These are phyloP conservation scores for Fagopyrum homotropicum DNA, from an alignment of 148 eudicot genomes.

Conservation along the genomic window DNA sequence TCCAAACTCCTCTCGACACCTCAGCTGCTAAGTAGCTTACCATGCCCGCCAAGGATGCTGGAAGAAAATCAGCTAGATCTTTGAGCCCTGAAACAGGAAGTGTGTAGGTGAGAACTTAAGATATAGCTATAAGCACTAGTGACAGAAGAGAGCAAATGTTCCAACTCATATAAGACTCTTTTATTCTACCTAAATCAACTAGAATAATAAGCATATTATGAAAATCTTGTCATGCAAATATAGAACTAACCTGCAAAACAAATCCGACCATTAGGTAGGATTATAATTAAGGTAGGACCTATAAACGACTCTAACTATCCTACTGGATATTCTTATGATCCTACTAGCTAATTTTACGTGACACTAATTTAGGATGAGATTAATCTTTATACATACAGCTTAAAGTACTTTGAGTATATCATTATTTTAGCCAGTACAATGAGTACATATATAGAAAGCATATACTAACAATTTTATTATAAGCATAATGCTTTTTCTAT, in stretches of 20 bases:
- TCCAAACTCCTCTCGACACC: conserved; percentile 34
- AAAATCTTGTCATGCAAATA: too few relatives aligned
- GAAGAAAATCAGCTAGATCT: conserved; percentile 33
- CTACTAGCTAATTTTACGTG: not conserved
- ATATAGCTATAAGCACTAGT: not conserved
- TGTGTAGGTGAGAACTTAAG: not conserved
- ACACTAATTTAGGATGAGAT: not conserved
- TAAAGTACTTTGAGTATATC: too few relatives aligned
- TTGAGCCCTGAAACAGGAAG: conserved; percentile 25
- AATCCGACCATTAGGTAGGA: not conserved
- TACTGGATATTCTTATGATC: not conserved
- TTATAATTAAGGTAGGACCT: not conserved
- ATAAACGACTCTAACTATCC: not conserved
- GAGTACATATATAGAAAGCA: too few relatives aligned
- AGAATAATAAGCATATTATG: not conserved
- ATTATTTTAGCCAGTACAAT: not conserved
- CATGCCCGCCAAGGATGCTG: conserved; percentile 32
- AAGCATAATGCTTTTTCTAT: too few relatives aligned
- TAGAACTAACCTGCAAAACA: not conserved
- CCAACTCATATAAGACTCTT: not conserved
- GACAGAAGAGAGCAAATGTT: not conserved
- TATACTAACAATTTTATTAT: too few relatives aligned
- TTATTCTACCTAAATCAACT: not conserved
- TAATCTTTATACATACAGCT: not conserved
- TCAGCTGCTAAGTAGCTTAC: conserved; percentile 33